These are phyloP conservation scores for Calonectria leucothoes DNA, from an alignment of 2,329 filamentous ascomycete species.

Conservation along the genomic window DNA sequence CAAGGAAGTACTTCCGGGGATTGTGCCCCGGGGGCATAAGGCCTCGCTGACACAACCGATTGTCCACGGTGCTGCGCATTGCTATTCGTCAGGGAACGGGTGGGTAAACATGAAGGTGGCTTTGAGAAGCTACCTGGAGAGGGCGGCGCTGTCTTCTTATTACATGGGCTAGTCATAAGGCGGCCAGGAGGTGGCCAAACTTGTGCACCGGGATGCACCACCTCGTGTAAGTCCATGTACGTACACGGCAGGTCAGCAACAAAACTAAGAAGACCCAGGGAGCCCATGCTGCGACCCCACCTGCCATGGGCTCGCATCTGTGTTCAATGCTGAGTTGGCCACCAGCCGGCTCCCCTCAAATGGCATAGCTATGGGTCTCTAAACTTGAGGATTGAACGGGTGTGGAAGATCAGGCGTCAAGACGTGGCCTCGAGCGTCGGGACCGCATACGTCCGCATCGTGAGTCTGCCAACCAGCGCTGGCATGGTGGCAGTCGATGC, in stretches of 20 bases:
- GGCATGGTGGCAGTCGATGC: slow-evolving; percentile 20
- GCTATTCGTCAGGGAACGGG: neutral
- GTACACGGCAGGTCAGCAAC: neutral
- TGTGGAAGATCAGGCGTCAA: slow-evolving; percentile 27
- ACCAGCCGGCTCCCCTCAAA: neutral
- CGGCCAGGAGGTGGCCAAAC: slow-evolving; percentile 7
- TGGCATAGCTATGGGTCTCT: neutral
- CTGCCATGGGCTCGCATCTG: slow-evolving; percentile 11
- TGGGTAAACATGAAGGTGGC: neutral
- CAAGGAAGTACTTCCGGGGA: neutral
- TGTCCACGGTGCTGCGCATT: slow-evolving; percentile 6
- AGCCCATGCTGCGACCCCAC: neutral
- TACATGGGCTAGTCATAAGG: slow-evolving; percentile 1
- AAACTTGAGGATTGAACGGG: neutral
- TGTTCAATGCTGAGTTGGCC: slow-evolving; percentile 8
- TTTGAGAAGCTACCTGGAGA: neutral
- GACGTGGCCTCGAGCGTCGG: slow-evolving; percentile 10
- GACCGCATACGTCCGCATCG: slow-evolving; percentile 10
- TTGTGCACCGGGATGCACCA: neutral
- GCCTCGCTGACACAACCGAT: neutral
- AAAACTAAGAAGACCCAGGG: neutral
- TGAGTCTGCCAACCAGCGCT: slow-evolving; percentile 22
- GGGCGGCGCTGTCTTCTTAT: neutral
- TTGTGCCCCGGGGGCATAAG: neutral
- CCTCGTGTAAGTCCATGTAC: slow-evolving; percentile 14